Conservation (phyloP, 2,329 filamentous ascomycete genomes). For the Fusarium aywerte region DNA sequence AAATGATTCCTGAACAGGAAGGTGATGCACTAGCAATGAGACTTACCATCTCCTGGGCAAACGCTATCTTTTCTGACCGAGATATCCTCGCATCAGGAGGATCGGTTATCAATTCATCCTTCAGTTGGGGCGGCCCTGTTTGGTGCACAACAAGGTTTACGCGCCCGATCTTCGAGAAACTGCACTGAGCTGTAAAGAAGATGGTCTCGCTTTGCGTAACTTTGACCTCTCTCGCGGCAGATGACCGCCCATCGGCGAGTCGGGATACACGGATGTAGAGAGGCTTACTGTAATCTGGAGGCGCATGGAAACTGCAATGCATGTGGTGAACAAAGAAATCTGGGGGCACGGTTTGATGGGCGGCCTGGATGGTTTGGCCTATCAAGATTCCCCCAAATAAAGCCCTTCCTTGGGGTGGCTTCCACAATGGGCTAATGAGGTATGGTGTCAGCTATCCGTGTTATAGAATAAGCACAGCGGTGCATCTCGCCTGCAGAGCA, state of each 20-base stretch:
- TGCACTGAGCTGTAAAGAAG: neutral
- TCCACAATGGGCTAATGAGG: neutral
- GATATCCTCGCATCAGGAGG: neutral
- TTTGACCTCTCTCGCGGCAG: neutral
- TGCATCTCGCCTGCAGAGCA: too few species aligned
- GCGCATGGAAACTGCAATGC: neutral
- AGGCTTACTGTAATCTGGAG: neutral
- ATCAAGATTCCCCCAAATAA: neutral
- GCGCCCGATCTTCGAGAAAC: neutral
- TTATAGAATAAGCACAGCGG: too few species aligned
- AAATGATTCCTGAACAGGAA: neutral
- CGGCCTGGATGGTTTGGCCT: neutral
- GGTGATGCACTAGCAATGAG: neutral
- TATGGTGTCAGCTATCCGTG: too few species aligned
- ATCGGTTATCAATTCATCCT: too few species aligned
- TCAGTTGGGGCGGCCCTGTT: neutral
- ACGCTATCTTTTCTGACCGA: neutral
- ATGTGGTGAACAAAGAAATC: neutral
- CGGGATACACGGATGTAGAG: neutral
- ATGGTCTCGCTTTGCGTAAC: neutral
- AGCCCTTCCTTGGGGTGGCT: neutral
- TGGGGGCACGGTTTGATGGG: neutral
- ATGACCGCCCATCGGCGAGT: neutral
- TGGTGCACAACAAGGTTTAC: neutral
- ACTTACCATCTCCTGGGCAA: neutral